Evolutionary conservation across 306 rosid genomes (phyloP), one percentile per base, ranked within the genome.

Genomic region (Acacia confusa): DNA sequence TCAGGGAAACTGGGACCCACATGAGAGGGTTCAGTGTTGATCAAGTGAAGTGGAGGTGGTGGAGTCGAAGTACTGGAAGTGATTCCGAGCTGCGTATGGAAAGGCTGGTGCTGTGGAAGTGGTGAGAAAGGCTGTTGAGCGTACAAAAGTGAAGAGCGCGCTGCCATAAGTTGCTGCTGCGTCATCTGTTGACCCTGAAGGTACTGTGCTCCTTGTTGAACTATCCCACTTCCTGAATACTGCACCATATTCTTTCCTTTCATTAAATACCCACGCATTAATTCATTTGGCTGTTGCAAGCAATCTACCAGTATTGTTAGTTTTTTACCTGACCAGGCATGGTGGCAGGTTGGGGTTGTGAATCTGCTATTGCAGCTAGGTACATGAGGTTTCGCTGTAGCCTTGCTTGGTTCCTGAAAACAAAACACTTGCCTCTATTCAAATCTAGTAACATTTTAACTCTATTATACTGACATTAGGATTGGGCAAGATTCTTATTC

Each of bases 321-420:
- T 30, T 15, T 6, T 4, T 60, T 87, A 95, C 99, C 97, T 95
- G 99, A 72, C 93, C 87, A 82, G 92, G 88, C 90, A 95, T 89
- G 47, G 91, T 40, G 44, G 98, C 86, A 60, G 91, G 93, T 83
- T 95, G 98, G 76, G 97, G 95, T 81, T 92, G 98, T 81, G 98
- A 92, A 87, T 95, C 98, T 81, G 98, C 98, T 79, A 95, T 95
- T 68, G 98, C 97, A 84, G 98, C 97, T 53, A 95, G 85, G 89
- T 95, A 95, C 98, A 95, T 95, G 76, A 95, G 95, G 88, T 95
- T 95, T 68, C 97, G 78, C 90, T 95, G 98, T n/a, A 95, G 88
- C 90, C 92, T 91, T 64, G 98, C 97, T 86, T 95, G 98, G 85
- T 90, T 92, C 91, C 98, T 95, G 86, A 63, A 80, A 58, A 14